These are phyloP conservation scores for Talaromyces stipitatus DNA, from an alignment of 495 filamentous ascomycete species.

Conservation along the genomic window DNA sequence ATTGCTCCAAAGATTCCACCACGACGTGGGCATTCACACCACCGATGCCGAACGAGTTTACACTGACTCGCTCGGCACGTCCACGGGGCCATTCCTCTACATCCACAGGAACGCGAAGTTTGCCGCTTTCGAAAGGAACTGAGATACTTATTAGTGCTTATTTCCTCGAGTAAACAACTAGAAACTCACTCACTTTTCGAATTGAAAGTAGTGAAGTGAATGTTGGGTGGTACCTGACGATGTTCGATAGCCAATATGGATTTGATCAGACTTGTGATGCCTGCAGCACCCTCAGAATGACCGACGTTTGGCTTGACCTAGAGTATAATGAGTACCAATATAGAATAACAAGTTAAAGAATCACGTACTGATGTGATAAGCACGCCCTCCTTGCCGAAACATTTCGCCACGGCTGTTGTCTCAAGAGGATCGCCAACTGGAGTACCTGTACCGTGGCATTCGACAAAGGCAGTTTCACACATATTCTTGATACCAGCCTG, in stretches of 20 bases:
- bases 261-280: slow-evolving; percentile 50
- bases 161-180: too few relatives aligned
- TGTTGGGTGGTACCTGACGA: slow-evolving; percentile 40
- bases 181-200: slow-evolving; percentile 15
- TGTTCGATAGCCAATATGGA: slow-evolving; percentile 44
- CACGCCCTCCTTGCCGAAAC: slow-evolving; percentile 18
- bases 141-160: not conserved
- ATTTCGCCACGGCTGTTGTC: not conserved
- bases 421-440: slow-evolving; percentile 5
- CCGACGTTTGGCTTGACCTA: slow-evolving; percentile 45
- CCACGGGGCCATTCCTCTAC: slow-evolving; percentile 10
- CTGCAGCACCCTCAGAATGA: slow-evolving; percentile 45
- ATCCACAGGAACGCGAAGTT: slow-evolving; percentile 14
- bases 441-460: slow-evolving; percentile 27
- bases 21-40: slow-evolving; percentile 14
- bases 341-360: too few relatives aligned
- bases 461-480: slow-evolving; percentile 19
- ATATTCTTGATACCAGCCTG: slow-evolving; percentile 18
- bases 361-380: slow-evolving; percentile 45
- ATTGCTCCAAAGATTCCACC: not conserved
- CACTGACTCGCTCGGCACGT: slow-evolving; percentile 18
- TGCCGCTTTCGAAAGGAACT: not conserved
- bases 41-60: slow-evolving; percentile 26
- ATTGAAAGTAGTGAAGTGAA: slow-evolving; percentile 17
- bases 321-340: not conserved